Conservation (phyloP, 345 rosid genomes). For the Alliaria petiolata region DNA sequence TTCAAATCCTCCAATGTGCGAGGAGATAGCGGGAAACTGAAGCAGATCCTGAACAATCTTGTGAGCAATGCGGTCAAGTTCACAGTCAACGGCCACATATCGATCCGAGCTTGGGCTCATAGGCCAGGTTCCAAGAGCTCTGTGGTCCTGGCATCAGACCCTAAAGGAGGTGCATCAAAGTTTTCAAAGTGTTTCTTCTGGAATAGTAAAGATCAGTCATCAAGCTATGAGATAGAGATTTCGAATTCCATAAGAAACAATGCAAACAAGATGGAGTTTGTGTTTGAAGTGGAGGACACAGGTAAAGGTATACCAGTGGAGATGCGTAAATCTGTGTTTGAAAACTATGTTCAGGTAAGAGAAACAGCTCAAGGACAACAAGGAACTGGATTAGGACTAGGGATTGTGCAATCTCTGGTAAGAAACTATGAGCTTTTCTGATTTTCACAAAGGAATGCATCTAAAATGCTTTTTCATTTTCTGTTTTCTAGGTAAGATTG, state of each 20-base stretch:
- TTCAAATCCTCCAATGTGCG: slow-evolving; percentile 42
- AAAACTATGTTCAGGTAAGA: slow-evolving; percentile 70
- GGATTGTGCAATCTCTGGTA: slow-evolving; percentile 84
- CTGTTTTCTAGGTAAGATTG: slow-evolving; percentile 48
- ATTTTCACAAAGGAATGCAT: neutral
- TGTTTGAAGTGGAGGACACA: slow-evolving; percentile 74
- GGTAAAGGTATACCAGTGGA: slow-evolving; percentile 76
- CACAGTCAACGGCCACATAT: slow-evolving; percentile 58
- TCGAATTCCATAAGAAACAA: slow-evolving; percentile 20
- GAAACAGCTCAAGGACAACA: slow-evolving; percentile 51
- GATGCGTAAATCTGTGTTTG: slow-evolving; percentile 54
- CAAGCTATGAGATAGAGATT: neutral
- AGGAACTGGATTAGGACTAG: slow-evolving; percentile 88
- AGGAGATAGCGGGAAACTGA: slow-evolving; percentile 63
- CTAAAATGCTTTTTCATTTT: neutral
- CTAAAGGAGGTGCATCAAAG: slow-evolving; percentile 18
- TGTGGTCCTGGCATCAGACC: slow-evolving; percentile 2
- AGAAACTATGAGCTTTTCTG: neutral
- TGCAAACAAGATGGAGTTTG: slow-evolving; percentile 40
- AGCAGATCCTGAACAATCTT: slow-evolving; percentile 59
- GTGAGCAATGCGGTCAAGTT: slow-evolving; percentile 82
- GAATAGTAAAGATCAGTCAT: slow-evolving; percentile 23
- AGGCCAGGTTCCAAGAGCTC: slow-evolving; percentile 40
- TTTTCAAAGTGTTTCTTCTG: slow-evolving; percentile 18
- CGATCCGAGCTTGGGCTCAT: slow-evolving; percentile 56